Percentiles rank a stretch among this genome's conserved stretches.
Evolutionary conservation across 768 basidiomycete genomes (phyloP).

Genomic region (Auriscalpium vulgare): DNA sequence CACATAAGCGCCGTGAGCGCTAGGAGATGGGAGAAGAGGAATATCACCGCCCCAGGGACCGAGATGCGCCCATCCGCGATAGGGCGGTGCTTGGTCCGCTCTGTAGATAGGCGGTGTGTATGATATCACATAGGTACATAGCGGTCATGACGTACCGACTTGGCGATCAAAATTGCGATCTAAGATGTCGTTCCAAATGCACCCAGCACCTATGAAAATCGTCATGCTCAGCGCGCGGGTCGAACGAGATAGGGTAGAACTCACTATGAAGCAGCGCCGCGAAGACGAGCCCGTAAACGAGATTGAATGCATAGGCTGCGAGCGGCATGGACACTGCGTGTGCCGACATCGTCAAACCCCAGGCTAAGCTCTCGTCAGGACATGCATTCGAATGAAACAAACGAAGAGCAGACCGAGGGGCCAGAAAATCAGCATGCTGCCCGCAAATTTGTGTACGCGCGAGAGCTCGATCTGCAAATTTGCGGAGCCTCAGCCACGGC

Average conservation of each 20-base stretch:
- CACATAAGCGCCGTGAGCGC: background rate
- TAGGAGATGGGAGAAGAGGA: background rate
- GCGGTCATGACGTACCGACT: background rate
- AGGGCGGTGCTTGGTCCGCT: background rate
- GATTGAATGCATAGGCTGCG: background rate
- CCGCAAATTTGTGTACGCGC: conserved; percentile 20
- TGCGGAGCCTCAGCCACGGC: too few relatives aligned
- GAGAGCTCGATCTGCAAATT: conserved; percentile 4
- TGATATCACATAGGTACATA: background rate
- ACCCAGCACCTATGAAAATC: background rate
- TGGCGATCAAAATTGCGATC: background rate
- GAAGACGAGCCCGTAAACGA: background rate
- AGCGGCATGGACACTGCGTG: conserved; percentile 9
- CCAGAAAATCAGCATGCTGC: conserved; percentile 18
- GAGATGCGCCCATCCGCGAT: background rate
- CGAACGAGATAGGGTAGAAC: background rate
- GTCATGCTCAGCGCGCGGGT: background rate
- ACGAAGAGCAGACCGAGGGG: conserved; percentile 7
- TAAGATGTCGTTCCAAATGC: background rate
- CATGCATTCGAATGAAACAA: background rate
- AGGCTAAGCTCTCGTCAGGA: conserved; percentile 6
- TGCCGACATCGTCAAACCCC: conserved; percentile 16
- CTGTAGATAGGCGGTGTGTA: background rate
- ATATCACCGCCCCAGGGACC: background rate
- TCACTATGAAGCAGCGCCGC: background rate